Conservation (phyloP, 192 early-diverging fungal species). For the Diversispora epigaea region DNA sequence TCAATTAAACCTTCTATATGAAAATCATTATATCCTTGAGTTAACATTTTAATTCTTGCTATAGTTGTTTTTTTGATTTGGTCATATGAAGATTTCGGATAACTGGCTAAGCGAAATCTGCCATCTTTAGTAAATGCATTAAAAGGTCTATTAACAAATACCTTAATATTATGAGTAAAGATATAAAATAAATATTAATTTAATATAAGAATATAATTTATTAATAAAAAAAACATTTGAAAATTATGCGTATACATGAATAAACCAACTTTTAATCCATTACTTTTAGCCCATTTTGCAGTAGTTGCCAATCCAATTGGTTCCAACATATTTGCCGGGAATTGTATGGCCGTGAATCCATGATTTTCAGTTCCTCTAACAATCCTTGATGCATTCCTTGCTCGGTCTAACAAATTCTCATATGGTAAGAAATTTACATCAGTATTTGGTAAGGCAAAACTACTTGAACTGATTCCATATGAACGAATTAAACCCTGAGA, state of each 20-base stretch:
- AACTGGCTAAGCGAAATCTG: conserved; percentile 39
- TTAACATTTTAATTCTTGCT: not conserved
- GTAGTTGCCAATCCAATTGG: conserved; percentile 38
- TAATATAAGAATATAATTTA: not conserved
- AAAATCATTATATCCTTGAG: conserved; percentile 4
- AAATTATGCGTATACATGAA: too few species aligned
- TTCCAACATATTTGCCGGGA: conserved; percentile 44
- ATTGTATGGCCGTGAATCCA: conserved; percentile 38
- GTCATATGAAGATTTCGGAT: conserved; percentile 30
- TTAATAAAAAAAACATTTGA: not conserved
- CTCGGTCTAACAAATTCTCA: conserved; percentile 38
- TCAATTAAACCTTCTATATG: not conserved
- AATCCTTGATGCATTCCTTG: conserved; percentile 31
- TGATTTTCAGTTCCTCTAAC: conserved; percentile 36
- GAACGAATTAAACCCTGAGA: conserved; percentile 38
- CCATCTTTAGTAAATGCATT: conserved; percentile 39
- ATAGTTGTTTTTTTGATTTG: conserved; percentile 31
- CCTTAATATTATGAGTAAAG: conserved; percentile 2
- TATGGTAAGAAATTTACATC: conserved; percentile 44
- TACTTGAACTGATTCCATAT: conserved; percentile 45
- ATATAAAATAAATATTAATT: not conserved
- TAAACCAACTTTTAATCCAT: conserved; percentile 32
- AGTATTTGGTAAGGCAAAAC: conserved; percentile 39
- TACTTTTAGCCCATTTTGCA: conserved; percentile 43
- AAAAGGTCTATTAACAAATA: conserved; percentile 44